Conservation (phyloP, 495 filamentous ascomycete genomes). For the Penicillium manginii region DNA sequence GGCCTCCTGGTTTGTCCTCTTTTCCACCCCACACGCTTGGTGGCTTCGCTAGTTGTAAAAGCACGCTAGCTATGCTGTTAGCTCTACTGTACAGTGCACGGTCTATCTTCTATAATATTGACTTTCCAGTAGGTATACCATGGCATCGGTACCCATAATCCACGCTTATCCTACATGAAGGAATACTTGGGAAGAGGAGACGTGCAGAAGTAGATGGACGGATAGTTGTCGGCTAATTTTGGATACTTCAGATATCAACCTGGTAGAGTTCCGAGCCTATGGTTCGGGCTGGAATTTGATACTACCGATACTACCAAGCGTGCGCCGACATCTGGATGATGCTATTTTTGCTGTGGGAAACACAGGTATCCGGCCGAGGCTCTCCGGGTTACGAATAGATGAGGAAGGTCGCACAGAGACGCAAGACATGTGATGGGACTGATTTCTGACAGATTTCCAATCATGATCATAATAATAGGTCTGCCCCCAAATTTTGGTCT, state of each 20-base stretch:
- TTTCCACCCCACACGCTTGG: not conserved
- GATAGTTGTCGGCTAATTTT: conserved; percentile 2
- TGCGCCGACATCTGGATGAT: conserved; percentile 3
- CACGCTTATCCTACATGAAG: conserved; percentile 1
- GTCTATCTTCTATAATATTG: not conserved
- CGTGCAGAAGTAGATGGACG: not conserved
- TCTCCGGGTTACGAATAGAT: not conserved
- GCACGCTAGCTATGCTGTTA: not conserved
- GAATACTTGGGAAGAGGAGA: not conserved
- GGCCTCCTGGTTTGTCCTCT: conserved; percentile 1
- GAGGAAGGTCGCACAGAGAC: conserved; percentile 1
- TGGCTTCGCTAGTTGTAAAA: not conserved
- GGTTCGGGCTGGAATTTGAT: not conserved
- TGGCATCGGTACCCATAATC: not conserved
- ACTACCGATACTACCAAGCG: not conserved
- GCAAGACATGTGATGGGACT: not conserved
- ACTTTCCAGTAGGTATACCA: not conserved
- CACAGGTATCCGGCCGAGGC: conserved; percentile 1
- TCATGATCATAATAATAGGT: not conserved
- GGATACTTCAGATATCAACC: not conserved
- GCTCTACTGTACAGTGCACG: not conserved
- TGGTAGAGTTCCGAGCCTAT: not conserved
- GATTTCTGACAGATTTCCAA: not conserved
- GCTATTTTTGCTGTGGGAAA: conserved; percentile 6
- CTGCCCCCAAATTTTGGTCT: not conserved